Evolutionary conservation across 768 basidiomycete genomes (phyloP), one percentile per base, ranked within the genome.

Genomic region (Mrakia gelida): DNA sequence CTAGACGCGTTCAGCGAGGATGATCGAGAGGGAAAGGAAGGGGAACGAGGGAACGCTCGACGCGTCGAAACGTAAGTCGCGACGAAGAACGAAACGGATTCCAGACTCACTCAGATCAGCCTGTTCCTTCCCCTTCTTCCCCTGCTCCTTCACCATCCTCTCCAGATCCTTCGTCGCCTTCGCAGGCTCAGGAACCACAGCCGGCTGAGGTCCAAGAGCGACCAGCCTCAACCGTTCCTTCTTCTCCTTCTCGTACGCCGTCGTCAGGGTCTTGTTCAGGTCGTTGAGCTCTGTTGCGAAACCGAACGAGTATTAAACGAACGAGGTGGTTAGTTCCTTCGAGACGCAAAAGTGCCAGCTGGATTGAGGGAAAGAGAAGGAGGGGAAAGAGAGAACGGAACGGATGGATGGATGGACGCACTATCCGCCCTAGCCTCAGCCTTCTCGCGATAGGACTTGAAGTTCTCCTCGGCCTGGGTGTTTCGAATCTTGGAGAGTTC

Each of bases 161-260:
- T 77, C 71, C 43, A 71, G 28, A 4, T 70, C 59, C 59, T 70
- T 72, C 30, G 43, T 59, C 15, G 30, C 59, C 59, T 72, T 77
- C 21, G 34, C 21, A n/a, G 59, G 70, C 15, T 71, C 71, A 15
- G 67, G 38, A 15, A 71, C 75, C 34, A 72, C 56, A n/a, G 41
- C 41, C 15, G 32, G 54, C 18, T 70, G 67, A 10, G 70, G 76
- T 43, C 70, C 70, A 11, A 45, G 59, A 41, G 70, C 68, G 23
- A 41, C 16, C 13, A 73, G 28, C 0, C 52, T 30, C 6, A 32
- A 34, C 3, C 72, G 72, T 34, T 70, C 59, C 49, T 59, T 56
- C 71, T 72, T 71, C 38, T 71, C 76, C 52, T 68, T 77, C 59
- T 71, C 76, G 28, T 62, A 41, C 32, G 76, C 32, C n/a, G 68